phyloP scores from a whole-genome alignment of 768 basidiomycete genomes.

The Naganishia friedmannii region DNA sequence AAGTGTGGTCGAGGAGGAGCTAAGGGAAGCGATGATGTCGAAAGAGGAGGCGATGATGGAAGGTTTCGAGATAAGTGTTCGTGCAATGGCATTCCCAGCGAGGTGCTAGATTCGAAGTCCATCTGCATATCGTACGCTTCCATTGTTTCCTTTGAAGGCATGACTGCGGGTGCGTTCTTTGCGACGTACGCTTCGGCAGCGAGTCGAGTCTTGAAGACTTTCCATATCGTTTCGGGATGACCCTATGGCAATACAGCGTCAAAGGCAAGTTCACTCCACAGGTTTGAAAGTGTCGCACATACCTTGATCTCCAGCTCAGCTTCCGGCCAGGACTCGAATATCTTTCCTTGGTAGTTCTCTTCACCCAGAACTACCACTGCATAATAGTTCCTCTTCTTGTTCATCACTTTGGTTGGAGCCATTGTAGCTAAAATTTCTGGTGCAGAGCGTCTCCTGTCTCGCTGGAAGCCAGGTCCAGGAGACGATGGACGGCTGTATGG shows the following conservation, averaged over 20 bases:
- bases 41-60: conserved; percentile 39
- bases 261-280: neutral
- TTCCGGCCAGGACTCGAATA: conserved; percentile 42
- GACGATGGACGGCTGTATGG: neutral
- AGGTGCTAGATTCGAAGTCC: conserved; percentile 26
- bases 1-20: conserved; percentile 34
- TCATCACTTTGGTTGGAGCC: neutral
- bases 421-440: neutral
- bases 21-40: conserved; percentile 33
- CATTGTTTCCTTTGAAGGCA: conserved; percentile 10
- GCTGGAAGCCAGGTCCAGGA: neutral
- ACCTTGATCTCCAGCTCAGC: conserved; percentile 43
- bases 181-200: conserved; percentile 44
- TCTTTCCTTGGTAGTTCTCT: conserved; percentile 38
- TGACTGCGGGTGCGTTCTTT: neutral
- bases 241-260: conserved; percentile 29
- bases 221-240: conserved; percentile 39
- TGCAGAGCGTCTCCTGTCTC: neutral
- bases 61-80: conserved; percentile 48
- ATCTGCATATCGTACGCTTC: conserved; percentile 29
- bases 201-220: conserved; percentile 45
- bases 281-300: conserved; percentile 23
- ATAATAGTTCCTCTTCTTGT: conserved; percentile 38
- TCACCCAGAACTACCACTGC: conserved; percentile 35
- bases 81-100: conserved; percentile 38